Evolutionary conservation across 1,284 basidiomycete genomes (phyloP).

Genomic region (Anthracocystis walkeri): DNA sequence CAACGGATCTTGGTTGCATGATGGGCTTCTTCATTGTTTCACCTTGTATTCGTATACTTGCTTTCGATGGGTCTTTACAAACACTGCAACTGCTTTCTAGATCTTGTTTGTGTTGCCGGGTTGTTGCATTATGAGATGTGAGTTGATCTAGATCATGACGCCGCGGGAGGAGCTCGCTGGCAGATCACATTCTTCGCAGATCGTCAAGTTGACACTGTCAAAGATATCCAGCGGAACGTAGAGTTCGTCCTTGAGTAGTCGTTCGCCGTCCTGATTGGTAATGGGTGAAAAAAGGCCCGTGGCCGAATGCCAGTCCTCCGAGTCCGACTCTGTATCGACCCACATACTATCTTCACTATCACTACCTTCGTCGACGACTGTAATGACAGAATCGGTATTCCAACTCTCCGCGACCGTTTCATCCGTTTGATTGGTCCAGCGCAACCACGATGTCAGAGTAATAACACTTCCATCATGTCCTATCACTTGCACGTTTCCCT

Average conservation of each 20-base stretch:
- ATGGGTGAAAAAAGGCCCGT: too few species aligned
- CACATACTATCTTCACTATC: slow-evolving; percentile 2
- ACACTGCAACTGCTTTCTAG: too few species aligned
- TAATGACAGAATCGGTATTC: background rate
- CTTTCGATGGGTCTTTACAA: too few species aligned
- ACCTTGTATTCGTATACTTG: too few species aligned
- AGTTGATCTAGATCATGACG: background rate
- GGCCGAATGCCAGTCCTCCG: background rate
- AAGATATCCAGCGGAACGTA: background rate
- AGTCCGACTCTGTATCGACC: background rate
- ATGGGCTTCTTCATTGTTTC: too few species aligned
- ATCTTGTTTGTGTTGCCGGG: too few species aligned
- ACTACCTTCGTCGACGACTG: background rate
- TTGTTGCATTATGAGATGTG: too few species aligned
- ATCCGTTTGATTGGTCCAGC: background rate
- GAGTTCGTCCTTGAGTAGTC: background rate
- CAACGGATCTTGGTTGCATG: too few species aligned
- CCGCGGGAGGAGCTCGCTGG: slow-evolving; percentile 8
- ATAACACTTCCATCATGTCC: background rate
- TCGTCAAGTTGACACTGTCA: background rate
- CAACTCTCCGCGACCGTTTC: background rate
- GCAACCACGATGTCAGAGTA: background rate
- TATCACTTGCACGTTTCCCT: background rate
- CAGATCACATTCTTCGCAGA: slow-evolving; percentile 5
- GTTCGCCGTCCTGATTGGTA: background rate